Conservation (phyloP, 176 grass and related monocot species). For the Saccharum spontaneum region DNA sequence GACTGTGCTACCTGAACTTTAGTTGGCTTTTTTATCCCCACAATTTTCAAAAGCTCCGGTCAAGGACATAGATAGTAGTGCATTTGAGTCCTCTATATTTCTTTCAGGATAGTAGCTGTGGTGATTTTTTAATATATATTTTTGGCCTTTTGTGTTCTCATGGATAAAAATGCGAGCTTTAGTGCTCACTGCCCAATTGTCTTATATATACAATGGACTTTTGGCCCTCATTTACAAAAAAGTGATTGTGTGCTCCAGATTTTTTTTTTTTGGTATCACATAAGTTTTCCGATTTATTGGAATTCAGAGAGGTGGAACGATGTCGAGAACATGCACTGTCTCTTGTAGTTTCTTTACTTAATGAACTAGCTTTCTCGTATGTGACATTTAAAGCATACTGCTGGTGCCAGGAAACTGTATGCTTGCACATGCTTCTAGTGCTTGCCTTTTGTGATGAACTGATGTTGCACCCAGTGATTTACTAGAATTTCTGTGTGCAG, state of each 20-base stretch:
- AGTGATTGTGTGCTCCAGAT: neutral
- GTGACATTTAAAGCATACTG: slow-evolving; percentile 1
- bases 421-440: slow-evolving; percentile 33
- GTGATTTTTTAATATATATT: neutral
- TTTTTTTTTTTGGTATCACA: neutral
- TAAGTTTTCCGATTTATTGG: neutral
- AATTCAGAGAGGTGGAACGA: neutral
- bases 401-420: neutral
- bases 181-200: neutral
- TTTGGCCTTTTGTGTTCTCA: neutral
- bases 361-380: slow-evolving; percentile 1
- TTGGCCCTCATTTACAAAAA: neutral
- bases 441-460: slow-evolving; percentile 26
- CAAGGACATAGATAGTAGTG: neutral
- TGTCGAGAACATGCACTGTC: neutral
- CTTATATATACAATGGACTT: neutral
- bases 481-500: neutral
- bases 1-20: neutral
- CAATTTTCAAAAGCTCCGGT: neutral
- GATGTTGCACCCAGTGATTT: neutral
- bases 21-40: neutral
- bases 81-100: slow-evolving; percentile 3
- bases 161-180: neutral
- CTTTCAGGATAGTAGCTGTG: neutral
- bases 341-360: slow-evolving; percentile 10